Conservation (phyloP, 768 basidiomycete species). For the Jaapia argillacea region DNA sequence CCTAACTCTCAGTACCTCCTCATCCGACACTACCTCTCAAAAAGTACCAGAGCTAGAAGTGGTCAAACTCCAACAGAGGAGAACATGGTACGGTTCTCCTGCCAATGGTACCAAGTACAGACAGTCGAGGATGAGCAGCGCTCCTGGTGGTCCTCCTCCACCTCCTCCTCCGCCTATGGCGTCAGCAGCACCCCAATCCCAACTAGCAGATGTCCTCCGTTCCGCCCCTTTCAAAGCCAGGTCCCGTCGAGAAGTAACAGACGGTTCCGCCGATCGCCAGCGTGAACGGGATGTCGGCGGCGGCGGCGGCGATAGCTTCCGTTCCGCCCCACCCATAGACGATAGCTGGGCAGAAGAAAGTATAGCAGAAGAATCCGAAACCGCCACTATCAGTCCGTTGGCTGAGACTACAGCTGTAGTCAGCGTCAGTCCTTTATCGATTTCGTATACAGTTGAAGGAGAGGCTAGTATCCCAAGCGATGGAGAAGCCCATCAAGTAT, state of each 20-base stretch:
- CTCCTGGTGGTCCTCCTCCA: background rate
- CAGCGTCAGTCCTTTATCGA: constrained; percentile 40
- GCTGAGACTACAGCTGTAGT: constrained; percentile 32
- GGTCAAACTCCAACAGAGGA: constrained; percentile 23
- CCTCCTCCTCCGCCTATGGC: background rate
- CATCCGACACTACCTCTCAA: constrained; percentile 22
- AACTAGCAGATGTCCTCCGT: background rate
- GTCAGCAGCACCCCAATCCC: background rate
- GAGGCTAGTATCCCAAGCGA: constrained; percentile 43
- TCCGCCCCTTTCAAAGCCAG: background rate
- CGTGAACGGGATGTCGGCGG: too few relatives aligned
- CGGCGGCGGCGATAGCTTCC: too few relatives aligned
- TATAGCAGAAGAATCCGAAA: background rate
- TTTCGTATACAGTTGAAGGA: constrained; percentile 43
- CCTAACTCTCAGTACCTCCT: constrained; percentile 43
- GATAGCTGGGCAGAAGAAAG: background rate
- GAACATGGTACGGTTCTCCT: too few relatives aligned
- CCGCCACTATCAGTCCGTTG: constrained; percentile 7
- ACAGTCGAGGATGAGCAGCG: background rate
- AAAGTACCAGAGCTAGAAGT: constrained; percentile 24
- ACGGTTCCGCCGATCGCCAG: too few relatives aligned
- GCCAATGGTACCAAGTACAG: too few relatives aligned
- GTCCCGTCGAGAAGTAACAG: background rate
- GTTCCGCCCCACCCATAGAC: background rate
- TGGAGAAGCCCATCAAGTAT: constrained; percentile 42